phyloP scores from a whole-genome alignment of 257 asterid genomes.

The Jacaranda mimosifolia region DNA sequence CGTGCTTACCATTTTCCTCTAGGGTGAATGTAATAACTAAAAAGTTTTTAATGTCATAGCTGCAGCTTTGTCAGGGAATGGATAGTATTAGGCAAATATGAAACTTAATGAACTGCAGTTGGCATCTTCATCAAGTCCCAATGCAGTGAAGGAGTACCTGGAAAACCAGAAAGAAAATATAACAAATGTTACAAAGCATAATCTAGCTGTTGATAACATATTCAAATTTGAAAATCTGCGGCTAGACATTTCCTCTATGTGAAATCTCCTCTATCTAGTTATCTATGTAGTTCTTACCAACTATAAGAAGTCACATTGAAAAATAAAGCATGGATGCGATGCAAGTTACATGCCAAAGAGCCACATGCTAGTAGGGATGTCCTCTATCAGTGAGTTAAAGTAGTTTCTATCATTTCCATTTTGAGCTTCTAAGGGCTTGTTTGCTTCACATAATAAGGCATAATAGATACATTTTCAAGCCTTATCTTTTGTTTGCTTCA shows the following conservation, averaged over 20 bases:
- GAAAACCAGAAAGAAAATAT: constrained; percentile 78
- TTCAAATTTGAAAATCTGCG: constrained; percentile 88
- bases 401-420: too few relatives aligned
- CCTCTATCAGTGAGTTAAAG: too few relatives aligned
- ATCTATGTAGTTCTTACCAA: background rate
- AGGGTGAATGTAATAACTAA: background rate
- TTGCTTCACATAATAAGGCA: too few relatives aligned
- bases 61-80: constrained; percentile 2
- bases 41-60: constrained; percentile 14
- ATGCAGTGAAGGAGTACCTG: constrained; percentile 83
- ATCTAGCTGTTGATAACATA: constrained; percentile 94
- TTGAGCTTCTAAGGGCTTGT: too few relatives aligned
- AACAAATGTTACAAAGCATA: constrained; percentile 77
- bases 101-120: constrained; percentile 82
- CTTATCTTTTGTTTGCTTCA: too few relatives aligned
- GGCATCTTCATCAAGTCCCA: constrained; percentile 85
- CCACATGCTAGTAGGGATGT: too few relatives aligned
- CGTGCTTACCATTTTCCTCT: background rate
- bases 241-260: constrained; percentile 47
- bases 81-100: constrained; percentile 68
- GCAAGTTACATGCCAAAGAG: too few relatives aligned
- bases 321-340: too few relatives aligned
- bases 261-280: constrained; percentile 7
- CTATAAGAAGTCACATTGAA: too few relatives aligned
- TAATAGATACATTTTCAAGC: too few relatives aligned